Conservation (phyloP, 306 rosid species). For the Glycine soja region DNA sequence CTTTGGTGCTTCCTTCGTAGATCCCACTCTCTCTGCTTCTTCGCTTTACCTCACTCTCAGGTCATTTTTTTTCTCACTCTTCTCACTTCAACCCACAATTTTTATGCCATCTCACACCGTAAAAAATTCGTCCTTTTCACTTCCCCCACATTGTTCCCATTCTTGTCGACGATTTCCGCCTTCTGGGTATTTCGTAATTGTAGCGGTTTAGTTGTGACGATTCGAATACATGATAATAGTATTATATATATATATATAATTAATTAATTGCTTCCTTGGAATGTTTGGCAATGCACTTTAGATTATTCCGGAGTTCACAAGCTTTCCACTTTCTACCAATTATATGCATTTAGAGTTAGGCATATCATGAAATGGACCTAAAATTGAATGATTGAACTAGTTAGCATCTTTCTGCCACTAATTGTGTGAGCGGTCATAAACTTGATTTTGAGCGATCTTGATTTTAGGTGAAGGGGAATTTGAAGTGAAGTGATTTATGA, state of each 20-base stretch:
- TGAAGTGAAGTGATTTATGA: not conserved
- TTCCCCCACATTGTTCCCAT: not conserved
- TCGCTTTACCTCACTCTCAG: constrained; percentile 8
- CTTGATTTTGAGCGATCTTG: not conserved
- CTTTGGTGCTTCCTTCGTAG: not conserved
- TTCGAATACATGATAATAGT: not conserved
- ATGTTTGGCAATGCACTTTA: not conserved
- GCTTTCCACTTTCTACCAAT: not conserved
- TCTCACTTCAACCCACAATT: constrained; percentile 4
- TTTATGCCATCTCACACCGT: not conserved
- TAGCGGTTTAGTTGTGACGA: constrained; percentile 3
- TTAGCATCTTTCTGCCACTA: constrained; percentile 4
- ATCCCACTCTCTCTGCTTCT: constrained; percentile 25
- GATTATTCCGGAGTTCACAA: not conserved
- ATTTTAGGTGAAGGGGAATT: not conserved
- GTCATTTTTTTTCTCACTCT: constrained; percentile 7
- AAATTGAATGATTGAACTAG: not conserved
- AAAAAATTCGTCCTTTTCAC: constrained; percentile 31
- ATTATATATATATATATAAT: not conserved
- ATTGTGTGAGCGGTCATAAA: not conserved
- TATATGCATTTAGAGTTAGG: constrained; percentile 13
- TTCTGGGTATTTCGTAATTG: constrained; percentile 41
- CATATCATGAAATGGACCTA: not conserved
- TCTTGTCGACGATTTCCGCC: constrained; percentile 8
- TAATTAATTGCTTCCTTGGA: not conserved